Evolutionary conservation across 1,284 basidiomycete species (phyloP).

Genomic region (Clitocybe nebularis): DNA sequence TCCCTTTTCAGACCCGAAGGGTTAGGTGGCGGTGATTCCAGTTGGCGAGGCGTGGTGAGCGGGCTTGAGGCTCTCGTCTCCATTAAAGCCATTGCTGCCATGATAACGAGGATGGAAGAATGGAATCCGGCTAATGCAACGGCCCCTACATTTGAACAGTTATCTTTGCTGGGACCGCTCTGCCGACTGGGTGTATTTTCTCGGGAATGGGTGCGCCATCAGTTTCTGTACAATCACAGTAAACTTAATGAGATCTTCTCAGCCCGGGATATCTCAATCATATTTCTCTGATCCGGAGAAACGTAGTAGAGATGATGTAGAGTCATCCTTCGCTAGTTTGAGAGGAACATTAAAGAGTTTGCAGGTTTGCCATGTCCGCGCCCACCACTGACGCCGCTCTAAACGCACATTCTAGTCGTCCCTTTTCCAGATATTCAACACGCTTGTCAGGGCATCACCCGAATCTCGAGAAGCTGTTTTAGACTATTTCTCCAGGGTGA

Average conservation of each 20-base stretch:
- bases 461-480: slow-evolving; percentile 82
- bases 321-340: slow-evolving; percentile 80
- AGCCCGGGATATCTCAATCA: slow-evolving; percentile 75
- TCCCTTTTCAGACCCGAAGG: slow-evolving; percentile 63
- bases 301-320: slow-evolving; percentile 69
- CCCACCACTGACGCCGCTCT: slow-evolving; percentile 5
- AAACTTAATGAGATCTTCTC: slow-evolving; percentile 5
- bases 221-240: neutral
- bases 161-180: slow-evolving; percentile 76
- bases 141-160: slow-evolving; percentile 58
- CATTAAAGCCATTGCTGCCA: slow-evolving; percentile 78
- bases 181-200: slow-evolving; percentile 81
- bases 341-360: slow-evolving; percentile 77
- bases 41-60: slow-evolving; percentile 84
- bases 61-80: slow-evolving; percentile 81
- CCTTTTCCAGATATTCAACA: slow-evolving; percentile 88
- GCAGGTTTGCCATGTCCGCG: slow-evolving; percentile 47
- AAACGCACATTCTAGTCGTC: slow-evolving; percentile 47
- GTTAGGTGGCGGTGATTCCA: slow-evolving; percentile 61
- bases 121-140: slow-evolving; percentile 66
- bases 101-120: slow-evolving; percentile 69
- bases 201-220: slow-evolving; percentile 65
- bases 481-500: slow-evolving; percentile 75
- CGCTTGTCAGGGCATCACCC: slow-evolving; percentile 80
- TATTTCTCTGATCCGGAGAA: slow-evolving; percentile 88